Base-by-base conservation (phyloP, 2,329 filamentous ascomycete genomes). In the Plenodomus biglobosus region DNA sequence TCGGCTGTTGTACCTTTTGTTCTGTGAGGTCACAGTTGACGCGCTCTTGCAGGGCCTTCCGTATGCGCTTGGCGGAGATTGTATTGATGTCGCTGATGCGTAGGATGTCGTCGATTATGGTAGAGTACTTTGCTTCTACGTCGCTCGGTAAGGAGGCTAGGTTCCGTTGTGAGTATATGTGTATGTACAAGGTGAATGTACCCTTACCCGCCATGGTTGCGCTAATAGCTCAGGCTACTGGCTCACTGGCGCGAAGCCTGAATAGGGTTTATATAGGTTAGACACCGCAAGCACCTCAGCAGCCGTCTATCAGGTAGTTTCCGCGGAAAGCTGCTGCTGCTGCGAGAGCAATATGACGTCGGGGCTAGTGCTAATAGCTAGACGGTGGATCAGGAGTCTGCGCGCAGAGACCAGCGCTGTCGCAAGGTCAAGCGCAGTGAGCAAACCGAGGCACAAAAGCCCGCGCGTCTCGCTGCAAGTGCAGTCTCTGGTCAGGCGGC, bases 41-140 rank as follows among this genome's bases (percentile, higher is more conserved):
- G 51, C 73, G 73, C 60, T 81, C 81, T 64, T 85, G 82, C 35
- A 86, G 74, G 21, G 80, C 81, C 68, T 82, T 84, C 56, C 83
- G 80, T 68, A 86, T 85, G 59, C 78, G 77, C 73, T 86, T 86
- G 50, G 82, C 82, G 30, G 84, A 85, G 55, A 86, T 80, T 44
- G 81, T 85, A 55, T 82, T 81, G 22, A 86, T 74, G 61, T 86
- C 83, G 64, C 81, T 82, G 45, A 72, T 72, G 38, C 76, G 76
- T 42, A 86, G 75, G 58, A 86, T 86, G 24, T 75, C 74, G 68
- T 86, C 84, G 59, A 86, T 86, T 66, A 85, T 83, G 59, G 72
- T 72, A 38, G 78, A 75, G 66, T 84, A 84, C 43, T 73, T 73
- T 43, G 73, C 72, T 66, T 76, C 74, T 39, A 75, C 64, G 52